Evolutionary conservation across 192 early-diverging fungal genomes (phyloP), one percentile per base, ranked within the genome.

Genomic region (Coemansia sp.): DNA sequence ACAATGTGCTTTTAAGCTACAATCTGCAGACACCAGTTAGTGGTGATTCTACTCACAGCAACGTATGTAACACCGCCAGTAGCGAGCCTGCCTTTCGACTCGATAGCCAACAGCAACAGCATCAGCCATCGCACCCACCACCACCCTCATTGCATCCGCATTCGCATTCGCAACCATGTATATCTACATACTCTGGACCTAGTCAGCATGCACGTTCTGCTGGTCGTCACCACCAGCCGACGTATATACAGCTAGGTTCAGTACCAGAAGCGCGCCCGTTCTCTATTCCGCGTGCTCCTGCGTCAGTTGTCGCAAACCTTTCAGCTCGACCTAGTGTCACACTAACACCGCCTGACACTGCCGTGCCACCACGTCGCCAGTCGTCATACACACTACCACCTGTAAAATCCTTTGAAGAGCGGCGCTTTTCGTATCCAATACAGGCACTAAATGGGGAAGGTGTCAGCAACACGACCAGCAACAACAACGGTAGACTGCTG

Each of bases 321-420:
- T 66, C 69, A 0, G 37, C 33, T 7, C 69, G 65, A 0, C 48
- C 61, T 9, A 38, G 53, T 11, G 19, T 53, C 27, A 8, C 41
- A 19, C 48, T 56, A 0, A 53, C 57, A 4, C 55, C 60, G 14
- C 50, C 61, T 5, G 68, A 78, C 45, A 51, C 46, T 0, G 15
- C 40, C 7, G 63, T 55, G 19, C 74, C 74, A 6, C 65, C 69
- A 18, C 74, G 74, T 6, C 68, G 74, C 39, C 74, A 78, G 45
- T 78, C 74, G 4, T 78, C 74, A 19, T 67, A 78, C 49, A 78
- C 74, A 17, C 65, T 78, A 9, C 74, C 74, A 8, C 74, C 74
- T 10, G 69, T 52, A 56, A 78, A 78, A 38, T 58, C 64, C 2
- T 78, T 78, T 57, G 74, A 78, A 41, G 74, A 78, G 48, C 64